Percentiles rank a stretch among this genome's conserved stretches.
Conservation (phyloP, 108 stramenopile species). For the Schizochytrium sp. region DNA sequence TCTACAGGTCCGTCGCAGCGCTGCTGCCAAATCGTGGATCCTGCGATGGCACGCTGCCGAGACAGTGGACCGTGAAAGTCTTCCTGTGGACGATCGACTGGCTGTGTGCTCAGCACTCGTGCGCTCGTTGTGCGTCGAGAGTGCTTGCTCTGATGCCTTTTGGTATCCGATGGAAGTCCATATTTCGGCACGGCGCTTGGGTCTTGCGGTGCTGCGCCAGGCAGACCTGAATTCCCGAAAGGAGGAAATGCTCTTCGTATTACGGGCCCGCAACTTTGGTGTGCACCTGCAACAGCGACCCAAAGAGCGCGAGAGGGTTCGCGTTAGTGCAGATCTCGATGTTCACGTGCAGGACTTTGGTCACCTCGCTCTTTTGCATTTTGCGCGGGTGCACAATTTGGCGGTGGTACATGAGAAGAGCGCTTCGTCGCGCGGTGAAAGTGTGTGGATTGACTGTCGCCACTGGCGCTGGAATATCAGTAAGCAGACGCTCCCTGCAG, state of each 20-base stretch:
- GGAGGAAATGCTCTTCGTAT: background rate
- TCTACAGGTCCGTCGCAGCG: background rate
- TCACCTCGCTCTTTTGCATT: background rate
- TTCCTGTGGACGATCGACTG: background rate
- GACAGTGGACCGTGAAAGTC: background rate
- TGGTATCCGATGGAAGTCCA: background rate
- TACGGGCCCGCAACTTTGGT: background rate
- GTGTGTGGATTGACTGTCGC: background rate
- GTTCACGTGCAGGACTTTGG: constrained; percentile 11
- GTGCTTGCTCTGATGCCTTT: background rate
- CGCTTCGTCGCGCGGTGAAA: background rate
- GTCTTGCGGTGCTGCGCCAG: background rate
- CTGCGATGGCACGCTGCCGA: background rate
- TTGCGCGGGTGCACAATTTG: background rate
- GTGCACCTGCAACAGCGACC: background rate
- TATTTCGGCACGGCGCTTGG: background rate
- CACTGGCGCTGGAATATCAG: background rate
- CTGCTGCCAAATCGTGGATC: background rate
- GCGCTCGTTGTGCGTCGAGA: background rate
- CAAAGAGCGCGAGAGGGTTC: background rate
- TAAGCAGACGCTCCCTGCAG: background rate
- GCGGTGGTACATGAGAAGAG: background rate
- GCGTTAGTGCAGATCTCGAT: background rate
- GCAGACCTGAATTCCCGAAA: background rate
- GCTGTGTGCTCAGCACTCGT: background rate